Evolutionary conservation across 169 alveolate species (phyloP), one percentile per base, ranked within the genome.

Genomic region (Hepatocystis sp.): DNA sequence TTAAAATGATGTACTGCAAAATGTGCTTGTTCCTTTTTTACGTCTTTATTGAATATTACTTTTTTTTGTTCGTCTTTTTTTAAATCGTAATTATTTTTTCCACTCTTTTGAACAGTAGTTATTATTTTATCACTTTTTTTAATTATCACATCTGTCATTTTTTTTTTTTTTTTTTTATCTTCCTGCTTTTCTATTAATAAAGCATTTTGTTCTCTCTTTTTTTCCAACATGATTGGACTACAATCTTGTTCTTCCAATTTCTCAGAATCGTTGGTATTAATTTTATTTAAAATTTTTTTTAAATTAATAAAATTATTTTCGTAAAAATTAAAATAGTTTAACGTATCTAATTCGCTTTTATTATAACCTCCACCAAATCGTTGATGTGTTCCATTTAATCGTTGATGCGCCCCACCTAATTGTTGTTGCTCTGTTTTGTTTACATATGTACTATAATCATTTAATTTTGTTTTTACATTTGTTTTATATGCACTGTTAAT

Each of bases 241-340:
- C n/a, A n/a, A n/a, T 4, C 27, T 4, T 17, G 53, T 17, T 42
- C 60, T 4, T 15, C 25, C 4, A 11, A 17, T 49, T 23, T 67
- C 28, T 15, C 28, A 5, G 15, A 27, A 47, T 10, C 21, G 23
- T 32, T 44, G 7, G 15, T 44, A 21, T 63, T 71, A 27, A 76
- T 76, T 44, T 58, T 40, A 23, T 76, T 40, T n/a, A 58, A 17
- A 11, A 76, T 27, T 40, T 56, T 23, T 34, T 76, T 76, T 52
- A 76, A 15, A 39, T 76, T 76, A 17, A 76, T 76, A n/a, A 76
- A 76, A 30, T 76, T 76, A 58, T 76, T 76, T 76, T 76, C 66
- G 39, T 76, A 56, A 76, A 76, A 76, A 76, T 76, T 47, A 36
- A 76, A 76, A 36, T 76, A 76, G 55, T 76, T 58, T 11, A 56